A percentile compares a stretch with the other conserved stretches of the same genome.
These are phyloP conservation scores for Phytomonas sp. DNA, from an alignment of 208 protist genomes.

Conservation along the genomic window DNA sequence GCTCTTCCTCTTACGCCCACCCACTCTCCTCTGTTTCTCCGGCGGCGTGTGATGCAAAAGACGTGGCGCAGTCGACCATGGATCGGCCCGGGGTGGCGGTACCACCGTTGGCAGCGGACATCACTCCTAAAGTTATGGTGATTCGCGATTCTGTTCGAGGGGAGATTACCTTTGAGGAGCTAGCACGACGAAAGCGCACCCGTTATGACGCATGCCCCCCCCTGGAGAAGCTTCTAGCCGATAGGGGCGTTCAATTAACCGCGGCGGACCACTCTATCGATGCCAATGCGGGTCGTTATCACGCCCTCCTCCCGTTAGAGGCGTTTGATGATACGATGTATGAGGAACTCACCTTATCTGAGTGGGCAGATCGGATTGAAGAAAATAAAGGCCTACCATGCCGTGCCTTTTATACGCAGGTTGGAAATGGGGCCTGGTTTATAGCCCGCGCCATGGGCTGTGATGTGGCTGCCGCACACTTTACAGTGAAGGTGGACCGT, in stretches of 20 bases:
- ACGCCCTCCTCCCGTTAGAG: slow-evolving; percentile 84
- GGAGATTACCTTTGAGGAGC: slow-evolving; percentile 72
- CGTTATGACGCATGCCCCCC: slow-evolving; percentile 46
- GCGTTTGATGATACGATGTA: slow-evolving; percentile 87
- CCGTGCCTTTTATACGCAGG: slow-evolving; percentile 20
- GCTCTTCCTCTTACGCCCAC: not conserved
- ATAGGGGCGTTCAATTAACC: slow-evolving; percentile 35
- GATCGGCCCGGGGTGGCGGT: not conserved
- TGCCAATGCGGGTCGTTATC: slow-evolving; percentile 24
- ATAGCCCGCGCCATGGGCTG: slow-evolving; percentile 19
- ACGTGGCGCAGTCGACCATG: not conserved
- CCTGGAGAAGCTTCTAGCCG: slow-evolving; percentile 58
- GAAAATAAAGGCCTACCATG: slow-evolving; percentile 34
- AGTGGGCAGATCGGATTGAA: slow-evolving; percentile 41
- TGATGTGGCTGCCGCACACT: slow-evolving; percentile 12
- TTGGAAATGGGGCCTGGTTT: slow-evolving; percentile 12
- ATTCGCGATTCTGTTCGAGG: slow-evolving; percentile 53
- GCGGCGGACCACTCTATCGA: slow-evolving; percentile 4
- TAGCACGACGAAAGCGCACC: slow-evolving; percentile 66
- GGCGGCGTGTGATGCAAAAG: not conserved
- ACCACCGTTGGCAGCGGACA: not conserved
- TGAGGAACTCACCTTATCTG: slow-evolving; percentile 64
- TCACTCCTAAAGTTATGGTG: slow-evolving; percentile 91
- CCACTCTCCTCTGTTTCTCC: not conserved
- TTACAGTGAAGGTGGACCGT: slow-evolving; percentile 11